phyloP scores from a whole-genome alignment of 2,329 filamentous ascomycete genomes.

The Talaromyces sp. region DNA sequence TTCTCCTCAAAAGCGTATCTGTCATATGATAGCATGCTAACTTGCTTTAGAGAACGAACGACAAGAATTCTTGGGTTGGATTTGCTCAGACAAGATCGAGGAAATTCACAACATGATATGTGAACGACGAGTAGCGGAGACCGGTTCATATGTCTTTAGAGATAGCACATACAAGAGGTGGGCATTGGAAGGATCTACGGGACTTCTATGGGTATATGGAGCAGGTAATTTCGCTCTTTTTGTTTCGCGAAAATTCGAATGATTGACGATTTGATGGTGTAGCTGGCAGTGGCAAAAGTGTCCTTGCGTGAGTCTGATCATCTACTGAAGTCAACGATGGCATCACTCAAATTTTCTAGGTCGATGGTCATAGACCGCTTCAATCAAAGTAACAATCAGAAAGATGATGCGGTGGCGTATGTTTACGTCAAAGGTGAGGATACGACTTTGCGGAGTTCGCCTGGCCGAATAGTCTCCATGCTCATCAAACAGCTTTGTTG shows the following conservation, averaged over 20 bases:
- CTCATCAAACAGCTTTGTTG: constrained; percentile 18
- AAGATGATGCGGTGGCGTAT: neutral
- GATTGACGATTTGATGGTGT: neutral
- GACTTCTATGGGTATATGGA: constrained; percentile 13
- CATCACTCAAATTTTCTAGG: neutral
- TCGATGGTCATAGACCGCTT: constrained; percentile 18
- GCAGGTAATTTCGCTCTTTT: neutral
- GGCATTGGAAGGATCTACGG: neutral
- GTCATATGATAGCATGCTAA: neutral
- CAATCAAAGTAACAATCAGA: neutral
- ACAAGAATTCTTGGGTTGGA: constrained; percentile 13
- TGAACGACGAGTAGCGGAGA: neutral
- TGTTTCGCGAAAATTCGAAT: neutral
- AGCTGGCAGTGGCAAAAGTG: constrained; percentile 19
- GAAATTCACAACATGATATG: neutral
- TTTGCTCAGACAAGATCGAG: constrained; percentile 12
- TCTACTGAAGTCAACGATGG: neutral
- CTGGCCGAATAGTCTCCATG: constrained; percentile 12
- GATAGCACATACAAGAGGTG: neutral
- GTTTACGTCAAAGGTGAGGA: constrained; percentile 18
- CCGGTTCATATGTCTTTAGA: constrained; percentile 7
- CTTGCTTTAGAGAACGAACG: constrained; percentile 11
- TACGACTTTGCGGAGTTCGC: neutral
- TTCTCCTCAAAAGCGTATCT: neutral
- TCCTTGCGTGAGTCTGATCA: constrained; percentile 14